Evolutionary conservation across 2,329 filamentous ascomycete genomes (phyloP).

Genomic region (Microdochium trichocladiopsis): DNA sequence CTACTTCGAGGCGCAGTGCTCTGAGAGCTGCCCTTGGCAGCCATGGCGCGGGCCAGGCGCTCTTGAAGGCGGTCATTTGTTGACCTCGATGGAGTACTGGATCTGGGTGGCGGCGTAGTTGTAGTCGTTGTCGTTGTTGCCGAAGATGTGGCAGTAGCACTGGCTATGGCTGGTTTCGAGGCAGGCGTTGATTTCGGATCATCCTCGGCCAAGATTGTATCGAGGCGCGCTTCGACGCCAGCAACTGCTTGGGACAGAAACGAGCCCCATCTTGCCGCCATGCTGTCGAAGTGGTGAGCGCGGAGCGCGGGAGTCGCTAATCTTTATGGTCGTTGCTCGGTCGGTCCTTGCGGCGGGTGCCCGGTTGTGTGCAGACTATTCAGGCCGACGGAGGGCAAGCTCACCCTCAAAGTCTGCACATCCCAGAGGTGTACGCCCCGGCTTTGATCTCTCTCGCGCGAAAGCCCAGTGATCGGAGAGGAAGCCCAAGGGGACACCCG

Average conservation of each 20-base stretch:
- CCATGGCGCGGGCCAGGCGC: slow-evolving; percentile 79
- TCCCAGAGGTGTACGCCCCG: no score
- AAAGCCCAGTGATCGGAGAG: no score
- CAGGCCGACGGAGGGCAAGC: no score
- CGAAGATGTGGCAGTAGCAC: slow-evolving; percentile 15
- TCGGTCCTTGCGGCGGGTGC: no score
- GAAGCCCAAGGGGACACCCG: no score
- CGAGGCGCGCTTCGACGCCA: slow-evolving; percentile 86
- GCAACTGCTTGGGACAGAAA: slow-evolving; percentile 87
- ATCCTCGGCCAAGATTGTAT: slow-evolving; percentile 83
- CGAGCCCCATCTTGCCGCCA: slow-evolving; percentile 58
- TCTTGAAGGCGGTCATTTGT: slow-evolving; percentile 83
- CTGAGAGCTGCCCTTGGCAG: slow-evolving; percentile 54
- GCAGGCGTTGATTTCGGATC: slow-evolving; percentile 31
- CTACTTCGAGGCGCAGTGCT: slow-evolving; percentile 32
- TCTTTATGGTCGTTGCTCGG: no score
- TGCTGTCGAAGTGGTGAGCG: background rate
- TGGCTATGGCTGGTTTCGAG: slow-evolving; percentile 20
- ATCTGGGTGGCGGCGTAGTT: slow-evolving; percentile 9
- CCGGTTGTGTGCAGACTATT: no score
- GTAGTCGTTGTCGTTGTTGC: slow-evolving; percentile 16
- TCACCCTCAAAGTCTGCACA: no score
- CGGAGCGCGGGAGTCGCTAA: background rate
- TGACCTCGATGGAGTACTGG: slow-evolving; percentile 45
- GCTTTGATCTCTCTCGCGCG: no score